Evolutionary conservation across 2,329 filamentous ascomycete species (phyloP).

Genomic region (Fusarium coicis): DNA sequence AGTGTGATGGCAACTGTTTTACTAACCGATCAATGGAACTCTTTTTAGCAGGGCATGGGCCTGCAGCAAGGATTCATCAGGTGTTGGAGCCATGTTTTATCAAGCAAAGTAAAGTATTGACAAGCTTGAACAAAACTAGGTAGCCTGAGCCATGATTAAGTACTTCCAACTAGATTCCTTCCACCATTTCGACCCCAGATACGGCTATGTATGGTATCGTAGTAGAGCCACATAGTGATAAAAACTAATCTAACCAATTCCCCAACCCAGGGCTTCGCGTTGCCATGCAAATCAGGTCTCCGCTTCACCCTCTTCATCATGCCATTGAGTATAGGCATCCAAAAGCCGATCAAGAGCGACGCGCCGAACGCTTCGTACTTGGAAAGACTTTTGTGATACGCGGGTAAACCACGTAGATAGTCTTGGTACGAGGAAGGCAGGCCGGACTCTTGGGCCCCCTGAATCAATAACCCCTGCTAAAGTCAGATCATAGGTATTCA

Average conservation of each 20-base stretch:
- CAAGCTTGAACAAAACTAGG: too few relatives aligned
- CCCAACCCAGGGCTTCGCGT: background rate
- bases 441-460: background rate
- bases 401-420: background rate
- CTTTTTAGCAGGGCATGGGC: background rate
- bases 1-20: background rate
- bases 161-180: background rate
- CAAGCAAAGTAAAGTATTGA: too few relatives aligned
- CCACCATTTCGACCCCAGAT: background rate
- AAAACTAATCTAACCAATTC: background rate
- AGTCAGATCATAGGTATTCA: background rate
- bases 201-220: background rate
- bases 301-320: background rate
- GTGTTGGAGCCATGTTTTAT: background rate
- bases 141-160: background rate
- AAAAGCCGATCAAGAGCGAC: background rate
- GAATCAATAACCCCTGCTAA: background rate
- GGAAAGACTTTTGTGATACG: background rate
- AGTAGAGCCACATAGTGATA: background rate
- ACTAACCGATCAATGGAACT: background rate
- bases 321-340: background rate
- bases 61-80: background rate
- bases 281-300: background rate
- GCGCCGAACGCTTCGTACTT: background rate
- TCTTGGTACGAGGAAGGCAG: background rate